Evolutionary conservation across 441 rosid species (phyloP).

Genomic region (Metrosideros polymorpha): DNA sequence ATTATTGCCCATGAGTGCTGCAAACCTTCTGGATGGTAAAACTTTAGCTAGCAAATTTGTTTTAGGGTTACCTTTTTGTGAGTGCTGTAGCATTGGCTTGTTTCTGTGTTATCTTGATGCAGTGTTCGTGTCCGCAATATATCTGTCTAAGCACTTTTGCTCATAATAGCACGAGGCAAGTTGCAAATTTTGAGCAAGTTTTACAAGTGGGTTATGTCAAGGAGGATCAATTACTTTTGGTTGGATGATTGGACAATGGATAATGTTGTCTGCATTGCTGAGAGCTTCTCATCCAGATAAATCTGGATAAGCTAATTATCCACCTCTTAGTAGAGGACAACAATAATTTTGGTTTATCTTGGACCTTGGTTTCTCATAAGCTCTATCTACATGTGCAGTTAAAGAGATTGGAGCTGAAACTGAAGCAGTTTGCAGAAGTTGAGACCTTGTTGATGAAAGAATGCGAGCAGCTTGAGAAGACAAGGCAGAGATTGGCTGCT

Average conservation of each 20-base stretch:
- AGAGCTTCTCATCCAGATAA: background rate
- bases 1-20: background rate
- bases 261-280: background rate
- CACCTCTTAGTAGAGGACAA: background rate
- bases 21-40: background rate
- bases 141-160: background rate
- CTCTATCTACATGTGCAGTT: constrained; percentile 29
- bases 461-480: constrained; percentile 90
- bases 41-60: background rate
- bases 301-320: background rate
- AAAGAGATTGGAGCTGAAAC: constrained; percentile 90
- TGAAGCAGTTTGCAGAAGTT: constrained; percentile 94
- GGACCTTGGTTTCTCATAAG: background rate
- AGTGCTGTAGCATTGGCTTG: background rate
- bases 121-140: background rate
- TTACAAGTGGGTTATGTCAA: background rate
- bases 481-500: constrained; percentile 75
- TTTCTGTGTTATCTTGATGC: background rate
- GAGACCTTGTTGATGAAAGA: constrained; percentile 89
- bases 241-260: background rate
- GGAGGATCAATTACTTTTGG: background rate
- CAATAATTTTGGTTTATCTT: background rate
- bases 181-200: background rate
- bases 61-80: background rate
- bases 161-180: background rate